Percentiles rank a stretch among this genome's conserved stretches.
phyloP scores from a whole-genome alignment of 345 rosid genomes.

The Raphanus sativus region DNA sequence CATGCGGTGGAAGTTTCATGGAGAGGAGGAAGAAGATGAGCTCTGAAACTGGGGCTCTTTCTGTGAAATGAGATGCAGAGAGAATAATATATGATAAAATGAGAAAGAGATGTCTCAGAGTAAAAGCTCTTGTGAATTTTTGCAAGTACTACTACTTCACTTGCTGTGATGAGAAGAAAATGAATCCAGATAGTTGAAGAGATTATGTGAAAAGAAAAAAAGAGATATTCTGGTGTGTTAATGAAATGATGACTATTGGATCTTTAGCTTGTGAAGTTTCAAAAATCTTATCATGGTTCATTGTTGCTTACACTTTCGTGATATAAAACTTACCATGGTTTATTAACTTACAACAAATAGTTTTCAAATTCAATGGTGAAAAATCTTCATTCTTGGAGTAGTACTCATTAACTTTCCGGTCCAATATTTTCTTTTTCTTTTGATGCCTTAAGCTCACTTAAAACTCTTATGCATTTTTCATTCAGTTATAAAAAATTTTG shows the following conservation, averaged over 20 bases:
- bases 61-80: conserved; percentile 40
- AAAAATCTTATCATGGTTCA: conserved; percentile 1
- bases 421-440: no score
- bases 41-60: conserved; percentile 41
- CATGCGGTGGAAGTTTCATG: conserved; percentile 53
- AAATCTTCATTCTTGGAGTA: background rate
- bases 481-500: no score
- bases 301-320: background rate
- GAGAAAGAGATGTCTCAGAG: conserved; percentile 23
- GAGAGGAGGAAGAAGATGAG: conserved; percentile 80
- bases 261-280: conserved; percentile 6
- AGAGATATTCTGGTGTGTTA: conserved; percentile 23
- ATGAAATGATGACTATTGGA: background rate
- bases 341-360: background rate
- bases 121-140: conserved; percentile 22
- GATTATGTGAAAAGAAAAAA: conserved; percentile 13
- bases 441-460: no score
- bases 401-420: background rate
- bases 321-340: background rate
- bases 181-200: conserved; percentile 17
- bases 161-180: conserved; percentile 16
- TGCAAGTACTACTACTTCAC: conserved; percentile 14
- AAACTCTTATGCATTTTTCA: no score
- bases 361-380: background rate
- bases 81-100: conserved; percentile 18